phyloP scores from a whole-genome alignment of 228 moss, liverwort and hornwort species.

The Sphagnum fallax region DNA sequence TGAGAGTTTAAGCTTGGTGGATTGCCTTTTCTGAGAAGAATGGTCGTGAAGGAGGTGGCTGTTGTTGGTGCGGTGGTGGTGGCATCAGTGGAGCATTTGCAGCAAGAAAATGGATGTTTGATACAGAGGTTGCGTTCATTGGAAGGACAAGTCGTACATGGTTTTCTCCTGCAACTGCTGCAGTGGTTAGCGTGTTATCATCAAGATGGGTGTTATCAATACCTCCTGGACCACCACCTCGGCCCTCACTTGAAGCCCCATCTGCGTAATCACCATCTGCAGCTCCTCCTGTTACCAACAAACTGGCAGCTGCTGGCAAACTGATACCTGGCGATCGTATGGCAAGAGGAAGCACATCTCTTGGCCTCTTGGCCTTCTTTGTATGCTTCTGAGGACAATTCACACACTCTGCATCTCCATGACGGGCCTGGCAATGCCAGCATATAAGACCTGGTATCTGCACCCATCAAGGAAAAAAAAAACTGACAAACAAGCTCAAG shows the following conservation, averaged over 20 bases:
- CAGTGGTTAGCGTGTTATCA: slow-evolving; percentile 42
- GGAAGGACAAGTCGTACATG: slow-evolving; percentile 54
- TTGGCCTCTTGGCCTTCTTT: slow-evolving; percentile 57
- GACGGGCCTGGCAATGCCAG: slow-evolving; percentile 67
- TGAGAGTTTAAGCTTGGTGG: too few species aligned
- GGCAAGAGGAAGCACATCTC: slow-evolving; percentile 43
- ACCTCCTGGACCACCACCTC: slow-evolving; percentile 39
- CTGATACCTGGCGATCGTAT: slow-evolving; percentile 25
- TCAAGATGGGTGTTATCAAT: slow-evolving; percentile 24
- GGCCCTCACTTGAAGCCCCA: slow-evolving; percentile 59
- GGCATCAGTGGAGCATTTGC: slow-evolving; percentile 4
- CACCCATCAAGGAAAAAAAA: background rate
- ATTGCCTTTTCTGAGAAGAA: slow-evolving; percentile 67
- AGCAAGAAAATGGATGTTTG: slow-evolving; percentile 43
- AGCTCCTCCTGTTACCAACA: slow-evolving; percentile 31
- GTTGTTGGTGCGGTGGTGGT: slow-evolving; percentile 9
- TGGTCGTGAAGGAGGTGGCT: slow-evolving; percentile 32
- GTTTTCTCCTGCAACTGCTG: slow-evolving; percentile 38
- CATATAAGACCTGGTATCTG: slow-evolving; percentile 54
- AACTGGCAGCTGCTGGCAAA: slow-evolving; percentile 33
- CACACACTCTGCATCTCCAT: slow-evolving; percentile 57
- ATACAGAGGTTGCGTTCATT: slow-evolving; percentile 50
- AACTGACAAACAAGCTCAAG: too few species aligned
- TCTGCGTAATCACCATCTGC: slow-evolving; percentile 53
- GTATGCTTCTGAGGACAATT: slow-evolving; percentile 74